Conservation (phyloP, 108 stramenopile species). For the Skeletonema costatum region DNA sequence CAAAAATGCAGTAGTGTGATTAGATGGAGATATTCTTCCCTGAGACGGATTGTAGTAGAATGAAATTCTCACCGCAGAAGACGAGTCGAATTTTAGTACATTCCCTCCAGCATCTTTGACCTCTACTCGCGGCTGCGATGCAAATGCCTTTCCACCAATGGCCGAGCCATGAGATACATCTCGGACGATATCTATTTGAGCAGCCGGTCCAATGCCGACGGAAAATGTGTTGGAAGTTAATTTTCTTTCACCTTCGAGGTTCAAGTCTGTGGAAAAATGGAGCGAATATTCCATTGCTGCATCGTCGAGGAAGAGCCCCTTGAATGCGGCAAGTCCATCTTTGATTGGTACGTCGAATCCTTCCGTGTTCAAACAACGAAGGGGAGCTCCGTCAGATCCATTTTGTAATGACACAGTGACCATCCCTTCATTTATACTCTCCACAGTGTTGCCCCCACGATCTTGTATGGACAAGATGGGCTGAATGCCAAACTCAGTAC, state of each 20-base stretch:
- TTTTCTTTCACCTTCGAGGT: slow-evolving; percentile 24
- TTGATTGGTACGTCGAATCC: slow-evolving; percentile 14
- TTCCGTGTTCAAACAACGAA: slow-evolving; percentile 11
- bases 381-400: slow-evolving; percentile 10
- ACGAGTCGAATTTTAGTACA: slow-evolving; percentile 39
- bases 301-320: slow-evolving; percentile 38
- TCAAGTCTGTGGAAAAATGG: slow-evolving; percentile 40
- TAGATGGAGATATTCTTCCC: slow-evolving; percentile 16
- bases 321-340: slow-evolving; percentile 38
- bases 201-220: slow-evolving; percentile 36
- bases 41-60: slow-evolving; percentile 48
- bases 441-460: slow-evolving; percentile 50
- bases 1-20: slow-evolving; percentile 22
- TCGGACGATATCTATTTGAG: slow-evolving; percentile 14
- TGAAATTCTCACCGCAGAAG: slow-evolving; percentile 25
- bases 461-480: slow-evolving; percentile 49
- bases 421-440: slow-evolving; percentile 31
- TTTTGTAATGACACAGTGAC: slow-evolving; percentile 28
- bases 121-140: slow-evolving; percentile 40
- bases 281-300: slow-evolving; percentile 40
- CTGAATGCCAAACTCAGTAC: slow-evolving; percentile 35
- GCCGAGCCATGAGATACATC: slow-evolving; percentile 39
- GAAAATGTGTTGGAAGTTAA: slow-evolving; percentile 38
- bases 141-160: slow-evolving; percentile 48
- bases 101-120: slow-evolving; percentile 53